Evolutionary conservation across 345 rosid genomes (phyloP), one percentile per base, ranked within the genome.

Genomic region (Nephelium lappaceum): DNA sequence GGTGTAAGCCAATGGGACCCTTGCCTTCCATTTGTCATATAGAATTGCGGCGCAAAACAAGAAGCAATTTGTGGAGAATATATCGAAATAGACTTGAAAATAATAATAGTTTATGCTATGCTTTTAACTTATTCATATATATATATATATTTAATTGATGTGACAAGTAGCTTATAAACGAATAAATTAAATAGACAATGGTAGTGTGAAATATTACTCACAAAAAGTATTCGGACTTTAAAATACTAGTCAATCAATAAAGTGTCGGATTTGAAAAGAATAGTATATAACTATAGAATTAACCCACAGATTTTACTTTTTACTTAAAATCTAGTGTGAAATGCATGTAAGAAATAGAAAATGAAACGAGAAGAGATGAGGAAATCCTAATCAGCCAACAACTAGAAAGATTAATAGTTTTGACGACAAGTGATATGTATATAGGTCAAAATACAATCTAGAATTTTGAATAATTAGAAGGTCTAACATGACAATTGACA

Each of bases 1-100:
- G 65, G 39, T 39, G 77, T 67, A 83, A 83, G 77, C 79, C 31
- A 69, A 9, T 57, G 49, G 64, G 66, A 36, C 42, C 69, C 67
- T 75, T 8, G 8, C 47, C 71, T 68, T 73, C 78, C 78, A 66
- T 47, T 55, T 39, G 45, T 14, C 65, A 60, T 79, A 73, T 66
- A 77, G 74, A 74, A 75, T 82, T 83, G 89, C 86, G 88, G 88
- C 85, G 82, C 84, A 83, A 80, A 75, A 71, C 79, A 76, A 73
- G 81, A 51, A 25, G 18, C 67, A 53, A 16, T 31, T 65, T 71
- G 1, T 31, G 23, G 24, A 65, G 81, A 43, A 75, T 63, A 57
- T 57, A 19, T 66, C 53, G 58, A 67, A 79, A 77, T 72, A 62
- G 76, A 74, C 81, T 39, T n/a, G 45, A 45, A 24, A 60, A 16